Base-by-base conservation (phyloP, 345 rosid species). In the Geranium rotundifolium region DNA sequence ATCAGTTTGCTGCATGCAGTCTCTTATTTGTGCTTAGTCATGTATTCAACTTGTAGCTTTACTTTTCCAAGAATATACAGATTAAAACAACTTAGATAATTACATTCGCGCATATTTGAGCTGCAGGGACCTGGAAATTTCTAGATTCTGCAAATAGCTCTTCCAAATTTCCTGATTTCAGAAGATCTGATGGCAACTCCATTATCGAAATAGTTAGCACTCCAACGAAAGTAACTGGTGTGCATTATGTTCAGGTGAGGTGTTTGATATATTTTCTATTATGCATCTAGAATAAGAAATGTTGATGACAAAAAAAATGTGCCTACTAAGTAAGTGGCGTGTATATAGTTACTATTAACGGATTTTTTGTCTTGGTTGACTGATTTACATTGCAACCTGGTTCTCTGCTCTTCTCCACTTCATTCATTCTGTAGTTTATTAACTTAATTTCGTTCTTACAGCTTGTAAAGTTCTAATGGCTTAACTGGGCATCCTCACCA, bases 201-300 rank as follows among this genome's bases (percentile, higher is more conserved):
- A 76, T 84, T 59, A 81, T 90, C 65, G 97, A 90, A 68, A 78
- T 93, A 78, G 82, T 86, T 67, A 90, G 95, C 66, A 71, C 84
- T 37, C 89, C 93, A 61, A 90, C 99, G 29, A 93, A 90, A 80
- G 85, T 93, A 64, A 79, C 80, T 8, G 97, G 96, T 72, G 96
- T 93, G 63, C 97, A 93, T 79, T 93, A 90, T 77, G 88, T 93
- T 68, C 97, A 88, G 95, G 99, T 89, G 63, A 70, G 75, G 52
- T 12, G 13, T 1, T 46, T 9, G 52, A 46, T 46, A 46, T 46
- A 9, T 46, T 46, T 10, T 46, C 52, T 2, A 46, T 46, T 10
- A 46, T 9, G 52, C 52, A 46, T 7, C 3, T 12, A 46, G 52
- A 46, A 46, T 46, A 46, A 14, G 14, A 46, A 46, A 46, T 46